Conservation (phyloP, 2,329 filamentous ascomycete genomes). For the Paecilomyces sp. region DNA sequence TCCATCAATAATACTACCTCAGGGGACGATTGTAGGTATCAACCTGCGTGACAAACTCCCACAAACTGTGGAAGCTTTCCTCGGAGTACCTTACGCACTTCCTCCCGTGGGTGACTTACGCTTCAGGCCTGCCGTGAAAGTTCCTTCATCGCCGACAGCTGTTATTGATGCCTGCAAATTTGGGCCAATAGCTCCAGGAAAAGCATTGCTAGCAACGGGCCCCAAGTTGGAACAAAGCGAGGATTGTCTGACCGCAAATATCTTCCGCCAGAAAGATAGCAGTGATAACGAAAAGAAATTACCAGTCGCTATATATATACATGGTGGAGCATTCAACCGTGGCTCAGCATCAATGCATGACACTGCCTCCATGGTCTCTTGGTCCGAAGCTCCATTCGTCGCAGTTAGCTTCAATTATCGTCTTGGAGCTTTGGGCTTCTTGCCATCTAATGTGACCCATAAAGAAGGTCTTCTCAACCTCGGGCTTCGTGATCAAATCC, state of each 20-base stretch:
- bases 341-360: slow-evolving; percentile 38
- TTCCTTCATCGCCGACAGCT: slow-evolving; percentile 9
- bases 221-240: slow-evolving; percentile 45
- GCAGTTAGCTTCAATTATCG: slow-evolving; percentile 41
- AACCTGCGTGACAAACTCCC: slow-evolving; percentile 13
- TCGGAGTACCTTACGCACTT: slow-evolving; percentile 44
- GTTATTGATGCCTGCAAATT: slow-evolving; percentile 30
- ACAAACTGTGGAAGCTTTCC: slow-evolving; percentile 33
- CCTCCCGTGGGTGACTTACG: slow-evolving; percentile 41
- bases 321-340: slow-evolving; percentile 33
- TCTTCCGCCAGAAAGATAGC: slow-evolving; percentile 27
- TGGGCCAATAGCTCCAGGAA: slow-evolving; percentile 24
- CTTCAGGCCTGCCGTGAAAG: slow-evolving; percentile 33
- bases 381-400: slow-evolving; percentile 38
- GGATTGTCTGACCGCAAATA: slow-evolving; percentile 36
- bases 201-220: slow-evolving; percentile 43
- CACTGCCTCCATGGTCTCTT: slow-evolving; percentile 55
- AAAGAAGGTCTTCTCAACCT: slow-evolving; percentile 46
- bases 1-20: slow-evolving; percentile 9
- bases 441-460: slow-evolving; percentile 49
- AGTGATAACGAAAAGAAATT: slow-evolving; percentile 14
- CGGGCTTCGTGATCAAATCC: slow-evolving; percentile 28
- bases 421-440: slow-evolving; percentile 55
- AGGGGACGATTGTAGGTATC: slow-evolving; percentile 24
- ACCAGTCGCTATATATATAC: slow-evolving; percentile 35